Percentiles rank a stretch among this genome's conserved stretches.
phyloP scores from a whole-genome alignment of 257 asterid species.

The Petunia secreta region DNA sequence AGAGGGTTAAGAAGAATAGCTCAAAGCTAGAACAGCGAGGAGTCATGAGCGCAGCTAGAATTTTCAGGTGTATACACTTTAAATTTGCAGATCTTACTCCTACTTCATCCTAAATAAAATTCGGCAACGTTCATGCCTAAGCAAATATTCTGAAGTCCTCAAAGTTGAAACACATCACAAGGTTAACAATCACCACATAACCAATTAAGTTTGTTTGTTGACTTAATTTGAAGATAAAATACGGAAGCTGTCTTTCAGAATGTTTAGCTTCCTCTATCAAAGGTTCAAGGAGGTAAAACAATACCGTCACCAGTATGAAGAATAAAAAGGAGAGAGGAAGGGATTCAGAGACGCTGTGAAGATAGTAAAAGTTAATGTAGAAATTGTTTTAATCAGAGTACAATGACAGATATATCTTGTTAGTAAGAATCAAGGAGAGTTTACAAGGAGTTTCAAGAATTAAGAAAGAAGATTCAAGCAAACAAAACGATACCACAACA shows the following conservation, averaged over 20 bases:
- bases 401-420: not conserved
- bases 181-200: not conserved
- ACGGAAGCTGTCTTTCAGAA: not conserved
- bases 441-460: not conserved
- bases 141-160: not conserved
- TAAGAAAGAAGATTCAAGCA: slow-evolving; percentile 1
- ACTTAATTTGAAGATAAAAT: not conserved
- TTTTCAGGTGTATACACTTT: not conserved
- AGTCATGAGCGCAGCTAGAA: not conserved
- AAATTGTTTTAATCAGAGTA: not conserved
- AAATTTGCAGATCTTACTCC: not conserved
- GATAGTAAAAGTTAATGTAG: not conserved
- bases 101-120: not conserved
- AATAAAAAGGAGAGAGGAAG: not conserved
- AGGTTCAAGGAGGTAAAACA: not conserved
- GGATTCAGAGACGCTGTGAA: slow-evolving; percentile 1
- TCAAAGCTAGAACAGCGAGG: not conserved
- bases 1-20: not conserved
- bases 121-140: too few species aligned
- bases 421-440: slow-evolving; percentile 1
- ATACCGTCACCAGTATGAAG: slow-evolving; percentile 5
- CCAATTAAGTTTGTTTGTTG: not conserved
- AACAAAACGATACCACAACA: not conserved
- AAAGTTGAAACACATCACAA: not conserved
- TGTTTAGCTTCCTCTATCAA: not conserved